Conservation (phyloP, 2,329 filamentous ascomycete species). For the Arthrobotrys conoides region DNA sequence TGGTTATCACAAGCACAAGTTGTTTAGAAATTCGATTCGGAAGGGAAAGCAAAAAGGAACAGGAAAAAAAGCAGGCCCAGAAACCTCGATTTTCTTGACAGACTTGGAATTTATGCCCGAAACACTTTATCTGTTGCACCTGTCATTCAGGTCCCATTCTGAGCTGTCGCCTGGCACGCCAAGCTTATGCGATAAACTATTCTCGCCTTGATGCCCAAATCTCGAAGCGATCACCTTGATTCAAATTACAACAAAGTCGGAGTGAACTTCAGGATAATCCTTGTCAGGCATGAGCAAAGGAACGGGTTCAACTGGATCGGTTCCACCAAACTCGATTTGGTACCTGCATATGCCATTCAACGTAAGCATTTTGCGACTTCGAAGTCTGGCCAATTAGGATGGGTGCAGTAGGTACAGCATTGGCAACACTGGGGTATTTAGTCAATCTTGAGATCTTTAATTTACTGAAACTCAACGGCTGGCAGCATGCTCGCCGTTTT, state of each 20-base stretch:
- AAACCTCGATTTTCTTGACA: not conserved
- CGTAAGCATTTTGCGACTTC: not conserved
- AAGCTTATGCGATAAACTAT: slow-evolving; percentile 31
- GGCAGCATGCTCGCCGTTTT: slow-evolving; percentile 10
- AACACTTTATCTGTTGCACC: not conserved
- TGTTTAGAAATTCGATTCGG: too few relatives aligned
- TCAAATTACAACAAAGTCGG: slow-evolving; percentile 1
- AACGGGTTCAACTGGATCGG: not conserved
- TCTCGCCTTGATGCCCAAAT: slow-evolving; percentile 34
- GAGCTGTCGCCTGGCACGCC: slow-evolving; percentile 28
- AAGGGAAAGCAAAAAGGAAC: too few relatives aligned
- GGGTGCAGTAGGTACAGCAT: not conserved
- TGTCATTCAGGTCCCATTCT: slow-evolving; percentile 2
- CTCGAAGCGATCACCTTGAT: slow-evolving; percentile 19
- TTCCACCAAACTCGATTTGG: slow-evolving; percentile 6
- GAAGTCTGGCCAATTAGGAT: not conserved
- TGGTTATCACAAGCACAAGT: too few relatives aligned
- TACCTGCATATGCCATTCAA: not conserved
- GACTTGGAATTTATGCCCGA: slow-evolving; percentile 1
- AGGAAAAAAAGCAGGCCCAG: not conserved
- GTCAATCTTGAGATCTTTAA: not conserved
- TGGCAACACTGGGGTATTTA: not conserved
- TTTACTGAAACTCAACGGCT: not conserved
- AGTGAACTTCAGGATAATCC: not conserved
- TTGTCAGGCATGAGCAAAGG: slow-evolving; percentile 5